Evolutionary conservation across 176 grass and related monocot species (phyloP).

Genomic region (Rhynchospora tenuis): DNA sequence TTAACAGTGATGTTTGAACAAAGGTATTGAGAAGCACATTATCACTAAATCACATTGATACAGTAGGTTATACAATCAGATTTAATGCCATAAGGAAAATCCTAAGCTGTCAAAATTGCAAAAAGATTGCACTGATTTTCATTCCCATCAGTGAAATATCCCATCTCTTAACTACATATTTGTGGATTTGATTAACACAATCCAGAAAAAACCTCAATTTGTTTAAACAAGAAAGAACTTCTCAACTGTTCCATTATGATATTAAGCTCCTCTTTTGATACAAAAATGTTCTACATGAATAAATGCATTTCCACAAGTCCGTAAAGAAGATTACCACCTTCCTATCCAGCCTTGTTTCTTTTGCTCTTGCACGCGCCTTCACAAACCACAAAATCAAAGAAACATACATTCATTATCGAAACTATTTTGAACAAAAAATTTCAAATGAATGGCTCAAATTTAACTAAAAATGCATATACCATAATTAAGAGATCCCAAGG

Average conservation of each 20-base stretch:
- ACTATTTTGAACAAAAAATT: neutral
- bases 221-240: neutral
- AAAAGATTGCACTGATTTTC: neutral
- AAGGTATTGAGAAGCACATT: neutral
- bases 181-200: neutral
- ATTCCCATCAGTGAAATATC: neutral
- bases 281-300: slow-evolving; percentile 1
- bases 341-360: slow-evolving; percentile 25
- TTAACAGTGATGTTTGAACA: neutral
- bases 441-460: neutral
- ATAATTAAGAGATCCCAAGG: neutral
- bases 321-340: slow-evolving; percentile 13
- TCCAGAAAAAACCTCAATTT: neutral
- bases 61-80: neutral
- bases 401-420: neutral
- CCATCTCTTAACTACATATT: slow-evolving; percentile 11
- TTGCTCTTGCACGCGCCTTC: slow-evolving; percentile 23
- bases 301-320: slow-evolving; percentile 8
- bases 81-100: neutral
- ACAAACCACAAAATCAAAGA: neutral
- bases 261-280: neutral
- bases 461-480: neutral
- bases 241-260: slow-evolving; percentile 1
- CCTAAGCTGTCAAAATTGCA: slow-evolving; percentile 19
- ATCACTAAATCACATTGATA: neutral